phyloP scores from a whole-genome alignment of 2,329 filamentous ascomycete genomes.

The Anthostomella pinea region DNA sequence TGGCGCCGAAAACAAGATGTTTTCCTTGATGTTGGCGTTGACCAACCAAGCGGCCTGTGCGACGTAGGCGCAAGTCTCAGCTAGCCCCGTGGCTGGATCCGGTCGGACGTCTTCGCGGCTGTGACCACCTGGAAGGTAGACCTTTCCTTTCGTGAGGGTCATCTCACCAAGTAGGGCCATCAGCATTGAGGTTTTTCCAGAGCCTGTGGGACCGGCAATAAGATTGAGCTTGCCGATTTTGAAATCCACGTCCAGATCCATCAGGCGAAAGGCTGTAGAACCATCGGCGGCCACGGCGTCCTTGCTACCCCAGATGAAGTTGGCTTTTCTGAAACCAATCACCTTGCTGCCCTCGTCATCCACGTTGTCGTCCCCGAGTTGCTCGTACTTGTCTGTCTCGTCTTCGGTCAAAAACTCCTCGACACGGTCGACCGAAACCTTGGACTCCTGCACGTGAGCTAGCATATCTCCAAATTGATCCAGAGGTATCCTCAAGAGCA shows the following conservation, averaged over 20 bases:
- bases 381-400: slow-evolving; percentile 92
- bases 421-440: slow-evolving; percentile 94
- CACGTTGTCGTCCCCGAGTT: slow-evolving; percentile 68
- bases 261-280: slow-evolving; percentile 74
- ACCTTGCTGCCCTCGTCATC: slow-evolving; percentile 67
- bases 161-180: slow-evolving; percentile 98
- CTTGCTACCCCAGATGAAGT: slow-evolving; percentile 83
- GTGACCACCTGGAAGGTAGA: slow-evolving; percentile 80
- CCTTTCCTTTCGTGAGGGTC: slow-evolving; percentile 75
- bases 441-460: slow-evolving; percentile 94
- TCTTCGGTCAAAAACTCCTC: slow-evolving; percentile 91
- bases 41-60: slow-evolving; percentile 96
- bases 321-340: slow-evolving; percentile 82
- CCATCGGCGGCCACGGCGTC: slow-evolving; percentile 59
- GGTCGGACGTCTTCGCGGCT: slow-evolving; percentile 81
- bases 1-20: slow-evolving; percentile 85
- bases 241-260: slow-evolving; percentile 82
- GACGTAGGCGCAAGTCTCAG: slow-evolving; percentile 92
- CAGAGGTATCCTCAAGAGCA: slow-evolving; percentile 85
- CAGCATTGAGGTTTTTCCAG: slow-evolving; percentile 90
- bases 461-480: slow-evolving; percentile 99
- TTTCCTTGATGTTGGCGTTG: slow-evolving; percentile 92
- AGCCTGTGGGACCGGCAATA: slow-evolving; percentile 88
- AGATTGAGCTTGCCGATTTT: slow-evolving; percentile 84
- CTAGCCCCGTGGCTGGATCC: slow-evolving; percentile 80